Base-by-base conservation (phyloP, 2,329 filamentous ascomycete species). In the Diaporthe amygdali region DNA sequence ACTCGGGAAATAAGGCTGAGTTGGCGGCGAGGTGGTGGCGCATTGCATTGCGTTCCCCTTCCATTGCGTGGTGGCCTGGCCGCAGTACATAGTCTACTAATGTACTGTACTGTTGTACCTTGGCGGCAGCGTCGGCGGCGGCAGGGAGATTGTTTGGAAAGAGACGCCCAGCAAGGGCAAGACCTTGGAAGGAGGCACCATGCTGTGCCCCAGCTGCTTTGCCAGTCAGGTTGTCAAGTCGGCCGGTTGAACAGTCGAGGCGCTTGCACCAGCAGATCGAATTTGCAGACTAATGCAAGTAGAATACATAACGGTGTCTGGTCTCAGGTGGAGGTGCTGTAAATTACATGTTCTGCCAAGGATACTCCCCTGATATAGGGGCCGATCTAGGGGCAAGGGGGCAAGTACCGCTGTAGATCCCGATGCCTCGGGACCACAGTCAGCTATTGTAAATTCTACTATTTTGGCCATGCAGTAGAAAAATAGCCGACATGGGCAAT, bases 331-430 rank as follows among this genome's bases (percentile, higher is more conserved):
- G 59, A 64, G 59, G 59, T 49, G 20, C 44, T 64, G 59, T 64
- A 64, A 64, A 64, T 64, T 64, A 49, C 59, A 37, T 64, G 44
- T 34, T 37, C n/a, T 49, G 59, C 59, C 59, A 64, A 47, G 59
- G 44, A 22, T 37, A 15, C 10, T 49, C 59, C 59, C 59, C 59
- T 64, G 44, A 49, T 64, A 20, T 49, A 12, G 30, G 59, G 59
- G 20, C 44, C n/a, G 59, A 64, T 64, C 27, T 64, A 64, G 41
- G 30, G 59, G 59, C 41, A 41, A 41, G 34, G 27, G 59, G 59
- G n/a, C n/a, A n/a, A n/a, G 30, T 44, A 22, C n/a, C 59, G 59
- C 7, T 63, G 59, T 15, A 22, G 20, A 44, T 47, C 25, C 59
- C 55, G 39, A 32, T 5, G 56, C 25, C 12, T 32, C 27, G 15